These are phyloP conservation scores for Hsuehochloa calcarea DNA, from an alignment of 176 grass and related monocot genomes.

Conservation along the genomic window DNA sequence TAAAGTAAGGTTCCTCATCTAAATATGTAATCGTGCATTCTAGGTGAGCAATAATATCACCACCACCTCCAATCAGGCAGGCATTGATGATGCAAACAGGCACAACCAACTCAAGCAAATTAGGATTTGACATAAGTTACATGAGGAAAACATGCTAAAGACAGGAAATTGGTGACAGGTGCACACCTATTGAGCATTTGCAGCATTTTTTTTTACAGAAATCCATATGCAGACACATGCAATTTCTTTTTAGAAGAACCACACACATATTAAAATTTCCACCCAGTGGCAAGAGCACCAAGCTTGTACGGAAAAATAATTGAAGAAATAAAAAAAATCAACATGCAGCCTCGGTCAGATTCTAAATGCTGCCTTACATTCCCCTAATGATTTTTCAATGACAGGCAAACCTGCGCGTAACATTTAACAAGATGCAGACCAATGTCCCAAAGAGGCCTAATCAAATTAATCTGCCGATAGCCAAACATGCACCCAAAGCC, in stretches of 20 bases:
- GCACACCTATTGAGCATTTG: neutral
- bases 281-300: neutral
- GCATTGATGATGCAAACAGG: neutral
- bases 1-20: neutral
- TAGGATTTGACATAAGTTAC: neutral
- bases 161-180: neutral
- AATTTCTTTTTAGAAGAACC: neutral
- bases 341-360: neutral
- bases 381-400: constrained; percentile 3
- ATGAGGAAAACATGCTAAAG: neutral
- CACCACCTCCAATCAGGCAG: constrained; percentile 6
- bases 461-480: neutral
- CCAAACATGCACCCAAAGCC: neutral
- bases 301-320: neutral
- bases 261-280: neutral
- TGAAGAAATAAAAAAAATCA: neutral
- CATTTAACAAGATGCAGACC: neutral
- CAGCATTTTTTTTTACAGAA: neutral
- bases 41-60: constrained; percentile 28
- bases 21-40: constrained; percentile 31
- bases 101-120: constrained; percentile 6
- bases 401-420: neutral
- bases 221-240: neutral
- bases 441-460: neutral
- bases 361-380: neutral